phyloP scores from a whole-genome alignment of 768 basidiomycete species.

The Hypholoma fasciculare region DNA sequence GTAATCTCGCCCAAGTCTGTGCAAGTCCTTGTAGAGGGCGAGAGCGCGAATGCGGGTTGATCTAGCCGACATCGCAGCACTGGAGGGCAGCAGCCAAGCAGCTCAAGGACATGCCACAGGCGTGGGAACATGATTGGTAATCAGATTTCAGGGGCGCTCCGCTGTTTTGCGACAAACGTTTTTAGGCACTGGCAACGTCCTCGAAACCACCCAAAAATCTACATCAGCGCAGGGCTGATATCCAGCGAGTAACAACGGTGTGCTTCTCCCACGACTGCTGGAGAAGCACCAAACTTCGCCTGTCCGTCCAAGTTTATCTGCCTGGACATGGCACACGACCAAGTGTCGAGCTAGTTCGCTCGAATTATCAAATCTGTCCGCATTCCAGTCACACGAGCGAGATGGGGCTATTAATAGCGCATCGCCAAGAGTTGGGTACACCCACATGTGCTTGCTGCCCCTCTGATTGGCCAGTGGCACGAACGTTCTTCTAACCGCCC shows the following conservation, averaged over 20 bases:
- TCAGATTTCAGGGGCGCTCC: background rate
- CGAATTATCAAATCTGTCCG: background rate
- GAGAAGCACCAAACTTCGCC: too few relatives aligned
- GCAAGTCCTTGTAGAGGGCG: slow-evolving; percentile 80
- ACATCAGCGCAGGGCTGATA: too few relatives aligned
- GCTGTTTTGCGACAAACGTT: slow-evolving; percentile 1
- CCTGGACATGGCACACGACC: background rate
- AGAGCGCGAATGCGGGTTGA: slow-evolving; percentile 63
- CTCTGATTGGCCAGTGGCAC: slow-evolving; percentile 4
- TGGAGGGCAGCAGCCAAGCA: background rate
- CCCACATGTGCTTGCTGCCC: background rate
- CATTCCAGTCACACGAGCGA: background rate
- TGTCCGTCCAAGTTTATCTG: background rate
- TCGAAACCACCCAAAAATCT: too few relatives aligned
- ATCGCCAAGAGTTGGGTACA: background rate
- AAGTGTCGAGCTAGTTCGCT: background rate
- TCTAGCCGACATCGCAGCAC: slow-evolving; percentile 44
- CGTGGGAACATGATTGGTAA: background rate
- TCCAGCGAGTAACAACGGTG: too few relatives aligned
- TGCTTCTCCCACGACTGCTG: too few relatives aligned
- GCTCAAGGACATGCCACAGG: background rate
- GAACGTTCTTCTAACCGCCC: background rate
- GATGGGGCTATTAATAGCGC: background rate
- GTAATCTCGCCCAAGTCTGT: slow-evolving; percentile 78
- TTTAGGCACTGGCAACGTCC: background rate